Evolutionary conservation across 345 rosid genomes (phyloP), one percentile per base, ranked within the genome.

Genomic region (Toxicodendron radicans): DNA sequence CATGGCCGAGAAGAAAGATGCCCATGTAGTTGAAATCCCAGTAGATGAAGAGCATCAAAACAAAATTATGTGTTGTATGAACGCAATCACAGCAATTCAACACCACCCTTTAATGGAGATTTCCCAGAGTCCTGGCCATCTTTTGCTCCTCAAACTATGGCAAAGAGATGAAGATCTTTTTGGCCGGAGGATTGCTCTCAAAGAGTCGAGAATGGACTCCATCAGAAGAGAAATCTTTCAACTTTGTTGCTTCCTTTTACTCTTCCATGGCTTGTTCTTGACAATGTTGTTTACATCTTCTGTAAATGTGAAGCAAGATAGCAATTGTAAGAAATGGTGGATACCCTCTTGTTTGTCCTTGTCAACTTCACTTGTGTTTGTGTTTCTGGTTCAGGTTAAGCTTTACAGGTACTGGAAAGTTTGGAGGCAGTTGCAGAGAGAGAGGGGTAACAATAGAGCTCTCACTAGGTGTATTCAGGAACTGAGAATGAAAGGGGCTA

Each of bases 401-500:
- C 74, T 93, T 33, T 88, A 71, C 79, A 66, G 90, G 80, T 89
- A 76, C 85, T 90, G 95, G 97, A 93, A 90, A 81, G 91, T 83
- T 27, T 75, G 75, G 75, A 79, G 85, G 83, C 90, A 88, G 76
- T 77, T 93, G 85, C 88, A 86, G 71, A 89, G 89, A 77, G 96
- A 89, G 84, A 90, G 78, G 81, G 84, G 66, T 7, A 97, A 89
- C 64, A 85, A 83, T 66, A 79, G 99, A 52, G 88, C 97, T 5
- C 84, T 95, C 10, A 81, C 83, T 1, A 76, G 97, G 68, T 90
- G 97, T 72, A 83, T 95, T 45, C 88, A 86, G 77, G 99, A 93
- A 74, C 80, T 96, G 88, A 84, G 98, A 74, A 93, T 92, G 99
- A 92, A 95, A 85, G 99, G 99, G 10, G 81, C 87, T 24, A 93